Evolutionary conservation across 345 rosid species (phyloP).

Genomic region (Acer negundo): DNA sequence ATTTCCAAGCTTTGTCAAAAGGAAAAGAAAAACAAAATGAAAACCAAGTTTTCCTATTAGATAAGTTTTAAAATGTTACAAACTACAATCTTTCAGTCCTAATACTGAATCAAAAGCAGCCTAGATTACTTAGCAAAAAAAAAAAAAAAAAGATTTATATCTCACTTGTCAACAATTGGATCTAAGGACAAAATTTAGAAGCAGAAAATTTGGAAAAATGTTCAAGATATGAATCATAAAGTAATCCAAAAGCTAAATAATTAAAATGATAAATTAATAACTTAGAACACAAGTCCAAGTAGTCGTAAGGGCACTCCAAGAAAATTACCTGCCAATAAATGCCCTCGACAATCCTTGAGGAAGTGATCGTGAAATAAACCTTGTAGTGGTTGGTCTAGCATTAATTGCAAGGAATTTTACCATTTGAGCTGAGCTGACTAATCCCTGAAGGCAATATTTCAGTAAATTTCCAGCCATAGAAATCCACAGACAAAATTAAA

Average conservation of each 20-base stretch:
- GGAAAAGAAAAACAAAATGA: background rate
- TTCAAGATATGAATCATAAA: background rate
- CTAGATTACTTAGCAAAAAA: background rate
- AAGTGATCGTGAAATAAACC: conserved; percentile 82
- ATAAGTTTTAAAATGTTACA: background rate
- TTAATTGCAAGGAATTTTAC: conserved; percentile 84
- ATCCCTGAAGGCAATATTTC: conserved; percentile 62
- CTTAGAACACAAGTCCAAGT: background rate
- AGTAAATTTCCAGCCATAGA: conserved; percentile 25
- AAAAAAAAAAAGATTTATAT: background rate
- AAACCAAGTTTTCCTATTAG: background rate
- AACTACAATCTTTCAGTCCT: background rate
- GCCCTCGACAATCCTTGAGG: conserved; percentile 87
- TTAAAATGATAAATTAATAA: background rate
- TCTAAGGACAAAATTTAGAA: background rate
- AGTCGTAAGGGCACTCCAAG: background rate
- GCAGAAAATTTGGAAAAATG: background rate
- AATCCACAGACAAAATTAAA: conserved; percentile 15
- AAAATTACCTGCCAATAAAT: conserved; percentile 90
- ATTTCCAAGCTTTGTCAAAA: background rate
- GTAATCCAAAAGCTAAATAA: conserved; percentile 2
- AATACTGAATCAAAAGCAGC: background rate
- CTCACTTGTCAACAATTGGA: background rate
- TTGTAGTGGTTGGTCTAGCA: conserved; percentile 89
- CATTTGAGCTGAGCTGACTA: conserved; percentile 98